Percentiles rank a stretch among this genome's conserved stretches.
Evolutionary conservation across 1,284 basidiomycete genomes (phyloP).

Genomic region (Neolentinus lepideus): DNA sequence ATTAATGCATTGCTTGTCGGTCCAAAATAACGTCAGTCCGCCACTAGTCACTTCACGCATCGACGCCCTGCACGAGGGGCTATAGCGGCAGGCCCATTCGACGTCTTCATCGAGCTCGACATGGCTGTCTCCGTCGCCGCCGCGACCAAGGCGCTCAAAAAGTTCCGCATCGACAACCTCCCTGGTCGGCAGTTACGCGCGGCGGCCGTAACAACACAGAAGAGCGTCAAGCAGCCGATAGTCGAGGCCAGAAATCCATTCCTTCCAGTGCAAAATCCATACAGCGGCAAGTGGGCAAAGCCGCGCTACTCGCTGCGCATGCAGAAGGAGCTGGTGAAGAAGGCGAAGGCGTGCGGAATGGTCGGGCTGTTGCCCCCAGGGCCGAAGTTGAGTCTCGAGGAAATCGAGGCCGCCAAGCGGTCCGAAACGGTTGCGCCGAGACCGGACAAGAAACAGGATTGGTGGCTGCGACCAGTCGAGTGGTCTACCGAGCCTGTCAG

Average conservation of each 20-base stretch:
- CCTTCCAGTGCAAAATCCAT: conserved; percentile 49
- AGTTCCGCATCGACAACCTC: neutral
- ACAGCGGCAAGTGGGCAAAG: conserved; percentile 58
- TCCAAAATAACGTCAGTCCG: too few species aligned
- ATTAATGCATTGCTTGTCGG: too few species aligned
- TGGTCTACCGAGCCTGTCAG: neutral
- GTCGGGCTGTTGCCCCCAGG: conserved; percentile 59
- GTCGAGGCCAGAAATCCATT: conserved; percentile 48
- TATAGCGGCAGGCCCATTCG: too few species aligned
- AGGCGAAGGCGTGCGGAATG: conserved; percentile 44
- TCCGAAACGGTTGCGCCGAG: neutral
- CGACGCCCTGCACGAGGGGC: too few species aligned
- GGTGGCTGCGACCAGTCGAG: neutral
- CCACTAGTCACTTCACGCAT: too few species aligned
- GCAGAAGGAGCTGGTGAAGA: conserved; percentile 72
- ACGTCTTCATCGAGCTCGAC: too few species aligned
- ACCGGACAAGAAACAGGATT: neutral
- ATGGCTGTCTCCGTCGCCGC: neutral
- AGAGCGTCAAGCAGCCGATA: neutral
- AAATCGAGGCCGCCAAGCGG: conserved; percentile 1
- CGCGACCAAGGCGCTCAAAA: neutral
- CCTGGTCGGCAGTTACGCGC: neutral
- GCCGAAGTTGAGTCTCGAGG: conserved; percentile 33
- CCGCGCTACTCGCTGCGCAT: conserved; percentile 65
- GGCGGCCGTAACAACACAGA: neutral